Conservation (phyloP, 1,284 basidiomycete species). For the Earliella scabrosa region DNA sequence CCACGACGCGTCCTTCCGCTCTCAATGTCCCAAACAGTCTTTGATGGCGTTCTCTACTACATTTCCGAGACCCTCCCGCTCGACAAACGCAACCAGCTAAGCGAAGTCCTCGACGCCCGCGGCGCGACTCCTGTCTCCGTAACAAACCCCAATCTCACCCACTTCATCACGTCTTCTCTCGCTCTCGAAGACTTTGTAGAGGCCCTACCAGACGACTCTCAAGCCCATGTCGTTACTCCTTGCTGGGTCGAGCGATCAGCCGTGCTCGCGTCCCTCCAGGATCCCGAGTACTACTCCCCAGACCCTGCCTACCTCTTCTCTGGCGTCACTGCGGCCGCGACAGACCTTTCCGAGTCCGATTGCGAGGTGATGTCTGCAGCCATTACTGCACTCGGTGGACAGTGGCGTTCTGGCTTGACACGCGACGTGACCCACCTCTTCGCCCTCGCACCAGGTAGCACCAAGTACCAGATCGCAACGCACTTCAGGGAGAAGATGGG, state of each 20-base stretch:
- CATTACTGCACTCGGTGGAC: conserved; percentile 80
- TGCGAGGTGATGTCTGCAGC: conserved; percentile 75
- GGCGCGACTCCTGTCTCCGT: conserved; percentile 25
- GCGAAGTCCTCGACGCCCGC: conserved; percentile 26
- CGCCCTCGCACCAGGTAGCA: conserved; percentile 51
- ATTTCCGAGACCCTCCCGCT: conserved; percentile 28
- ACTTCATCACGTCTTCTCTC: conserved; percentile 30
- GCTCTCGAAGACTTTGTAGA: conserved; percentile 32
- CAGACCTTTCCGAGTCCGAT: conserved; percentile 68
- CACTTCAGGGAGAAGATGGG: conserved; percentile 55
- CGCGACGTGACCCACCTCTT: conserved; percentile 89
- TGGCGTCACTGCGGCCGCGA: conserved; percentile 72
- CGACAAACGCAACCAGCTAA: conserved; percentile 23
- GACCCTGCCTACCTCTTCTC: conserved; percentile 83
- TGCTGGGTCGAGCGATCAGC: conserved; percentile 74
- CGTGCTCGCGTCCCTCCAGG: conserved; percentile 59
- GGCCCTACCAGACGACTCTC: conserved; percentile 22
- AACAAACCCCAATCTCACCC: conserved; percentile 29
- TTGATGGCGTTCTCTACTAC: conserved; percentile 29
- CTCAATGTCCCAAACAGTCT: conserved; percentile 21
- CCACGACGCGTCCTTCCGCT: not conserved
- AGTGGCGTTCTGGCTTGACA: conserved; percentile 76
- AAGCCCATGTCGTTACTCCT: conserved; percentile 27
- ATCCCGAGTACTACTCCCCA: conserved; percentile 69
- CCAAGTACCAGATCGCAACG: conserved; percentile 68